phyloP scores from a whole-genome alignment of 2,329 filamentous ascomycete genomes.

The Clathrospora elynae region DNA sequence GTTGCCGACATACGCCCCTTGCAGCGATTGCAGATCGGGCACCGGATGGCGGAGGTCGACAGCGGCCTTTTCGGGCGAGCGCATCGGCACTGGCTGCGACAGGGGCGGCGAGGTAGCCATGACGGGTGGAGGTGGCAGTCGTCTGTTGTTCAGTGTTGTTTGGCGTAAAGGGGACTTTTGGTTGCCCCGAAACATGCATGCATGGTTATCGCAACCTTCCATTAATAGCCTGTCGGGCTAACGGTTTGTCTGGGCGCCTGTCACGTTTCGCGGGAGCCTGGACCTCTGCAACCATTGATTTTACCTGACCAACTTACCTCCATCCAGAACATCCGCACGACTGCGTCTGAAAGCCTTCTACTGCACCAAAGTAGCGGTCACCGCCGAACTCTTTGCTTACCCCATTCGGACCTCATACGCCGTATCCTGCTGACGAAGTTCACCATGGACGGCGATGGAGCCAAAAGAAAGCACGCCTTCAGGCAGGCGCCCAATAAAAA shows the following conservation, averaged over 20 bases:
- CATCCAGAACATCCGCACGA: background rate
- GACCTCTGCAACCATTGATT: background rate
- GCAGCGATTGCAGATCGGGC: constrained; percentile 66
- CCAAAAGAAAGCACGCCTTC: constrained; percentile 54
- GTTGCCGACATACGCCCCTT: constrained; percentile 67
- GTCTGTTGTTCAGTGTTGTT: constrained; percentile 6
- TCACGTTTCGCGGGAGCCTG: constrained; percentile 8
- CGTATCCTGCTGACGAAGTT: no score
- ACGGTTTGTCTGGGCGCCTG: constrained; percentile 17
- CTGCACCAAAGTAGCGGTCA: no score
- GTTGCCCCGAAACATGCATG: constrained; percentile 23
- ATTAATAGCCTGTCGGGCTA: constrained; percentile 29
- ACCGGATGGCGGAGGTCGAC: constrained; percentile 58
- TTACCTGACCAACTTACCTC: background rate
- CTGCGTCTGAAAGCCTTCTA: no score
- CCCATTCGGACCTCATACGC: no score
- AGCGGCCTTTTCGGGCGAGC: constrained; percentile 25
- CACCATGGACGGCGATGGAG: constrained; percentile 46
- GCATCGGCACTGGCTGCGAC: constrained; percentile 26
- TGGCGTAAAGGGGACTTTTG: constrained; percentile 21
- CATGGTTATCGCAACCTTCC: constrained; percentile 16
- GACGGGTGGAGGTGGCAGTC: constrained; percentile 9
- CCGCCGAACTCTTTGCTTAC: no score
- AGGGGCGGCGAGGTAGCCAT: constrained; percentile 33
- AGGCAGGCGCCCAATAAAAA: constrained; percentile 45